Conservation (phyloP, 306 rosid species). For the Biancaea sappan region DNA sequence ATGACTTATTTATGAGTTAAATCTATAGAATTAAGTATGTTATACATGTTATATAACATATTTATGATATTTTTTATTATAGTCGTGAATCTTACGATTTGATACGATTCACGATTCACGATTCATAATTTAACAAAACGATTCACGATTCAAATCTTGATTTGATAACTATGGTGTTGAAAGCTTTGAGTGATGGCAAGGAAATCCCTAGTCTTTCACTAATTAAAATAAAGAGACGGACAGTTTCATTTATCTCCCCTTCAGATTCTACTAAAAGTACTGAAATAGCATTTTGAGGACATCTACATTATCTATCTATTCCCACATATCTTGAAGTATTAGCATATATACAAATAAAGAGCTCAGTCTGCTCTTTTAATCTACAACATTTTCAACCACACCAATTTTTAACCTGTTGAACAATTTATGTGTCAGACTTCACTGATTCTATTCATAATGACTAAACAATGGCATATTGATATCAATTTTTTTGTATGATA, state of each 20-base stretch:
- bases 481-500: neutral
- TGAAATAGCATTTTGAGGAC: neutral
- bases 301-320: neutral
- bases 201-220: neutral
- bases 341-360: neutral
- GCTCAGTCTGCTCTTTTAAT: neutral
- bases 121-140: too few species aligned
- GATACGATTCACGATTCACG: too few species aligned
- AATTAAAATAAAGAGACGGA: neutral
- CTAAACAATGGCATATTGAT: neutral
- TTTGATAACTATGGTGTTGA: too few species aligned
- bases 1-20: too few species aligned
- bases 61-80: too few species aligned
- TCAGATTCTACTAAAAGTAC: neutral
- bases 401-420: neutral
- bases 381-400: neutral
- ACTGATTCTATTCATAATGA: conserved; percentile 18
- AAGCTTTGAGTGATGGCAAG: neutral
- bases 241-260: neutral
- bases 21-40: too few species aligned
- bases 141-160: too few species aligned
- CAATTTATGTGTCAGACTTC: neutral
- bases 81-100: too few species aligned
- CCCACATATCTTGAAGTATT: neutral
- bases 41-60: too few species aligned